A percentile compares a stretch with the other conserved stretches of the same genome.
phyloP scores from a whole-genome alignment of 441 rosid species.

The Breynia disticha region DNA sequence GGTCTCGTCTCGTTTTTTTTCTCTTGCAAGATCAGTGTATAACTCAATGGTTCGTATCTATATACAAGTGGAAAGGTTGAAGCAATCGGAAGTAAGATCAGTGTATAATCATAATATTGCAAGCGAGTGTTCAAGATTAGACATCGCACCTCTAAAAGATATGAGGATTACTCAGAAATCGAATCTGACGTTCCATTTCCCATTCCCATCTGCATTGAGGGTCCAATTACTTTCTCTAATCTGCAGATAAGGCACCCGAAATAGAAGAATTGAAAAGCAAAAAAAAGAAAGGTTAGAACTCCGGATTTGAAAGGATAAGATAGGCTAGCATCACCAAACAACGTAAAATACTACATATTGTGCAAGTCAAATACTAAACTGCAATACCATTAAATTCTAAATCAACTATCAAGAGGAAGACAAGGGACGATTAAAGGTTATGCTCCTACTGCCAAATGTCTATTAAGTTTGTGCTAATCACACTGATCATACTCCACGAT shows the following conservation, averaged over 20 bases:
- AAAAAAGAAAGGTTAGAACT: conserved; percentile 1
- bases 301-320: neutral
- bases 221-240: conserved; percentile 93
- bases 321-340: too few species aligned
- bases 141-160: conserved; percentile 17
- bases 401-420: neutral
- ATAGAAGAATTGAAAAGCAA: conserved; percentile 3
- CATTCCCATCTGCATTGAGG: conserved; percentile 57
- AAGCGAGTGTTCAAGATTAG: neutral
- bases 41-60: too few species aligned
- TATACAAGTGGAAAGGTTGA: too few species aligned
- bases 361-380: neutral
- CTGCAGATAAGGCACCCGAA: conserved; percentile 79
- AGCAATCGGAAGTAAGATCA: too few species aligned
- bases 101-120: neutral
- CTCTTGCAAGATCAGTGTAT: too few species aligned
- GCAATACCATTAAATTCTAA: neutral
- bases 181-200: conserved; percentile 73
- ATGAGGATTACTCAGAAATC: conserved; percentile 41
- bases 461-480: neutral
- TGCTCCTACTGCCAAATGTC: too few species aligned
- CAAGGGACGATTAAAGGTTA: too few species aligned
- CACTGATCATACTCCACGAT: neutral
- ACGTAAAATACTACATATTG: neutral
- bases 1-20: too few species aligned